Evolutionary conservation across 768 basidiomycete genomes (phyloP), one percentile per base, ranked within the genome.

Genomic region (Collybia nuda): DNA sequence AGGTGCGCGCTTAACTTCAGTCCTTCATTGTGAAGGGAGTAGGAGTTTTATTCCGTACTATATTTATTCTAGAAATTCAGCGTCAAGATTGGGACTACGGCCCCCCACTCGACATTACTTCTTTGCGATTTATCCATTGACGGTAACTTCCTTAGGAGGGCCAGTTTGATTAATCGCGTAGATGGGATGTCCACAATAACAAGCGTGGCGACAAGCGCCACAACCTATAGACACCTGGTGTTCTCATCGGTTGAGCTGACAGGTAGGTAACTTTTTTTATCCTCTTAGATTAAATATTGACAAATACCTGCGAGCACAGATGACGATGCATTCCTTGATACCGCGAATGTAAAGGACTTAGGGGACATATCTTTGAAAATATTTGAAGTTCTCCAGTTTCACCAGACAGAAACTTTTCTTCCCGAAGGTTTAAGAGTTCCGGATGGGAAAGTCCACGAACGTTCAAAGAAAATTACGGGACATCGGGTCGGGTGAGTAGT

Each of bases 391-490:
- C 47, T 52, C 24, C 43, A 39, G 12, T 48, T 52, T n/a, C 39
- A 48, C 29, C 24, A 26, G 7, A 7, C 7, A 7, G 24, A 26
- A 26, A 26, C 3, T 26, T 7, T 26, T 26, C 40, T 53, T 38
- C 22, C 43, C 7, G 40, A 40, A 52, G 18, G 5, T 40, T 22
- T 9, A 14, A n/a, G 15, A 2, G 23, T 17, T 15, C n/a, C 5
- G 0, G 32, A 56, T 5, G 21, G 40, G 24, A 43, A 52, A 48
- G 52, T 66, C 0, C 60, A 64, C 40, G 63, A 66, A 39, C 51
- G 56, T 14, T 52, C 58, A 2, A 64, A 66, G 51, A 66, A 62
- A 44, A 56, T 52, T 6, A 44, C 59, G 32, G 52, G 51, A 0
- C 64, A 66, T 41, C 52, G 60, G 19, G 54, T 61, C 8, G 37